Base-by-base conservation (phyloP, 305 asterid genomes). In the Stenogyne calaminthoides region DNA sequence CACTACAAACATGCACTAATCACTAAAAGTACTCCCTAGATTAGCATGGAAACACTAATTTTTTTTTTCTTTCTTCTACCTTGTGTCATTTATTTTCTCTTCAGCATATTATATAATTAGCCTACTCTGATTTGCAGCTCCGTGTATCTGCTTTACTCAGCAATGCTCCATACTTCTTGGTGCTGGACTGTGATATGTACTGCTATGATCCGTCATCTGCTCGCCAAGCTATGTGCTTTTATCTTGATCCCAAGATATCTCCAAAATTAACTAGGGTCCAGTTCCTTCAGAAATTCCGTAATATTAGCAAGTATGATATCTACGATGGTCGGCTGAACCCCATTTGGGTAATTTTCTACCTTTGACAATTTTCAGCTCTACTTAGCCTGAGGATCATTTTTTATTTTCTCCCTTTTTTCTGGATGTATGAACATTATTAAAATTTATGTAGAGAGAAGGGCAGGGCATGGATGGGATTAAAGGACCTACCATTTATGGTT, bases 101-200 rank as follows among this genome's bases (percentile, higher is more conserved):
- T 55, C 5, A 37, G 71, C 37, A 15, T 7, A 3, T 34, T 46
- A 8, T 34, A 47, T 75, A 5, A 57, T 67, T 29, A 55, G 77
- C 78, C 80, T 76, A 2, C 9, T 19, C 42, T 47, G 32, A 32
- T 32, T 74, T 80, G 78, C 89, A 88, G 97, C 84, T 87, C 36
- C 69, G 95, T 57, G 93, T 85, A 12, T 88, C 97, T 1, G 85
- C 84, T 10, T 62, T 82, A 59, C 55, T 87, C 34, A 88, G 90
- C 87, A 90, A 90, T 75, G 86, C 97, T 20, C 90, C 97, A 6
- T 90, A 90, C 80, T 73, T 90, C 68, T 51, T 90, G 73, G 83
- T 82, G 59, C 61, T 90, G 77, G 97, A 90, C 71, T 90, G 96
- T 78, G 96, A 88, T 80, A 85, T 88, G 91, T 83, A 85, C 76